Evolutionary conservation across 164 flowering plant genomes (phyloP).

Genomic region (Sedum album): DNA sequence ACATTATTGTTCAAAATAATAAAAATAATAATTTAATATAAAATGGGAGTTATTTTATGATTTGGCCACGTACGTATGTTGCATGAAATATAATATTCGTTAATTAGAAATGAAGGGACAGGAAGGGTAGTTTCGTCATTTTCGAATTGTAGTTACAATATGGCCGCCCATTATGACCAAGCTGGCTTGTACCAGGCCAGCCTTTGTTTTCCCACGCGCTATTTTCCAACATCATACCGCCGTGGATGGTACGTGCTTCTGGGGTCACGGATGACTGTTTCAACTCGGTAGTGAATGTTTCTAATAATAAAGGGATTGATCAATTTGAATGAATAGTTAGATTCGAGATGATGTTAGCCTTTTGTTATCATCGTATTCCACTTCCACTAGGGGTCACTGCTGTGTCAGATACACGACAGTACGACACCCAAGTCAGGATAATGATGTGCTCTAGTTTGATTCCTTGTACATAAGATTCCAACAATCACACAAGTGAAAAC

Average conservation of each 20-base stretch:
- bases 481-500: neutral
- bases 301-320: too few relatives aligned
- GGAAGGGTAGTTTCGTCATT: neutral
- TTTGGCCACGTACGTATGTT: neutral
- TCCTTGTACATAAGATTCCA: neutral
- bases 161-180: constrained; percentile 3
- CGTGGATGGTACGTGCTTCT: neutral
- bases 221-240: neutral
- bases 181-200: neutral
- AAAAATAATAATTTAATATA: neutral
- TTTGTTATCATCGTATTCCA: neutral
- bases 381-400: neutral
- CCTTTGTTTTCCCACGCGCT: neutral
- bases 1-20: neutral
- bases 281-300: too few relatives aligned
- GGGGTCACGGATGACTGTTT: neutral
- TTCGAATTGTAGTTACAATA: neutral
- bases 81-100: too few relatives aligned
- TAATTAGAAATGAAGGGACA: too few relatives aligned
- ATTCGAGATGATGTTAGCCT: neutral
- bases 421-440: too few relatives aligned
- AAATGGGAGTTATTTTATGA: neutral
- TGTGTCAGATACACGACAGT: neutral
- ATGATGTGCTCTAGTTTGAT: neutral
- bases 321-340: neutral